These are phyloP conservation scores for Myxozyma geophila DNA, from an alignment of 805 yeast genomes.

Conservation along the genomic window DNA sequence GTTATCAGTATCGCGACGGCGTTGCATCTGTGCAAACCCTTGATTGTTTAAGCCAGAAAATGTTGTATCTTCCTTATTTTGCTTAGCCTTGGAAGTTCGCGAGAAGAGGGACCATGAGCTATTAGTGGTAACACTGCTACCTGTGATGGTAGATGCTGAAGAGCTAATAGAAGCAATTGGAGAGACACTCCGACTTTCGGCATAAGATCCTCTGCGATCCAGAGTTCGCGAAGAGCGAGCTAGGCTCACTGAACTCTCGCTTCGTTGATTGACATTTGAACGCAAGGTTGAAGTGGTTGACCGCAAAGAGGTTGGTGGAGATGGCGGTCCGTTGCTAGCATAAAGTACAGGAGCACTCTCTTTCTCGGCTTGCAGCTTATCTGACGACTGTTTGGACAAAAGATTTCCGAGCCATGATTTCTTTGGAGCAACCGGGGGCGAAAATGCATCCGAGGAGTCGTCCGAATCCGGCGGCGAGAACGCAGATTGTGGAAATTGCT, in stretches of 20 bases:
- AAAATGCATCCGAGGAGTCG: constrained; percentile 17
- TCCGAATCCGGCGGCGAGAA: constrained; percentile 36
- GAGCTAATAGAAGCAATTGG: constrained; percentile 9
- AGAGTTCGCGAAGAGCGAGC: constrained; percentile 20
- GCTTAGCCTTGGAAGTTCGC: constrained; percentile 17
- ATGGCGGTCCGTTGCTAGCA: constrained; percentile 29
- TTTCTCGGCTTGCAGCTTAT: constrained; percentile 1
- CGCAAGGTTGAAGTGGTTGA: constrained; percentile 33
- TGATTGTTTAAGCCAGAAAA: background rate
- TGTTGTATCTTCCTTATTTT: constrained; percentile 11
- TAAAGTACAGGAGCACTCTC: background rate
- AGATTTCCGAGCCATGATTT: constrained; percentile 25
- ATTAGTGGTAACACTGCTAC: constrained; percentile 6
- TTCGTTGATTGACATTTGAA: constrained; percentile 26
- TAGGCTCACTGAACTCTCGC: constrained; percentile 12
- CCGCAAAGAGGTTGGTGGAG: constrained; percentile 35
- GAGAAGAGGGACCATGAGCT: constrained; percentile 33
- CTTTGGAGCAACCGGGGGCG: constrained; percentile 17
- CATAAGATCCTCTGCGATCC: constrained; percentile 11
- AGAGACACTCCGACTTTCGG: constrained; percentile 10
- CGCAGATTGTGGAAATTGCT: constrained; percentile 31
- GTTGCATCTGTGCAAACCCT: constrained; percentile 19
- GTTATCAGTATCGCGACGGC: constrained; percentile 16
- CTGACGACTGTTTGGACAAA: constrained; percentile 22
- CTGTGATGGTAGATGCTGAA: constrained; percentile 3